A percentile compares a stretch with the other conserved stretches of the same genome.
Conservation (phyloP, 352 stramenopile species). For the Saprolegnia diclina region DNA sequence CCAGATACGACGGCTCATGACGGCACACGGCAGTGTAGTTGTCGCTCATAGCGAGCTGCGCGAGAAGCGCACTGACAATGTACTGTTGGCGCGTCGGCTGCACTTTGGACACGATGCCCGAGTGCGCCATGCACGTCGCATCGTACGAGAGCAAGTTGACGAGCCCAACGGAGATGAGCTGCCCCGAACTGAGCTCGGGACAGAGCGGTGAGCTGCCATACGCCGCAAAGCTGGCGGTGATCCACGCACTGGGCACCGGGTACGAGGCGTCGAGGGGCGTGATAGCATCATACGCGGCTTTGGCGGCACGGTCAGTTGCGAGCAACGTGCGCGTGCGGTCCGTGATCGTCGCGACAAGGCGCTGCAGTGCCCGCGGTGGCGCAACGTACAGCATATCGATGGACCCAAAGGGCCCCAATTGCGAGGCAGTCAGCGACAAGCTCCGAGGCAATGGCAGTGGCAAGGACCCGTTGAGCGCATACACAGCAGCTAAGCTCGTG, state of each 20-base stretch:
- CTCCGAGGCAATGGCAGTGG: background rate
- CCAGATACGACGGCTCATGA: too few relatives aligned
- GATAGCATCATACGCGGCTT: background rate
- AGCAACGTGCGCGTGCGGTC: background rate
- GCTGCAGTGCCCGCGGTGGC: background rate
- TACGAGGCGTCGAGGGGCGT: background rate
- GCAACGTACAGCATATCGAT: background rate
- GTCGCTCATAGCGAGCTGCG: too few relatives aligned
- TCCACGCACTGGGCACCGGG: background rate
- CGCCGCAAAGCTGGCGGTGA: background rate
- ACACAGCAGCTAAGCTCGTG: background rate
- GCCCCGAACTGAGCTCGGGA: background rate
- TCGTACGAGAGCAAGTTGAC: too few relatives aligned
- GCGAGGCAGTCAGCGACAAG: background rate
- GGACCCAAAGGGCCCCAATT: background rate
- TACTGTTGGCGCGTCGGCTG: too few relatives aligned
- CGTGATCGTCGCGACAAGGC: background rate
- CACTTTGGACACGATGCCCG: too few relatives aligned
- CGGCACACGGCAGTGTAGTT: too few relatives aligned
- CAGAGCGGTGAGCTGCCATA: slow-evolving; percentile 1
- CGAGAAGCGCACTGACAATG: too few relatives aligned
- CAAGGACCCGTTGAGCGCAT: background rate
- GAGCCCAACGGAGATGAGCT: too few relatives aligned
- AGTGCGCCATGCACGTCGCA: too few relatives aligned
- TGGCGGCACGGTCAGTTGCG: background rate